Base-by-base conservation (phyloP, 805 yeast species). In the Suhomyces sp. region DNA sequence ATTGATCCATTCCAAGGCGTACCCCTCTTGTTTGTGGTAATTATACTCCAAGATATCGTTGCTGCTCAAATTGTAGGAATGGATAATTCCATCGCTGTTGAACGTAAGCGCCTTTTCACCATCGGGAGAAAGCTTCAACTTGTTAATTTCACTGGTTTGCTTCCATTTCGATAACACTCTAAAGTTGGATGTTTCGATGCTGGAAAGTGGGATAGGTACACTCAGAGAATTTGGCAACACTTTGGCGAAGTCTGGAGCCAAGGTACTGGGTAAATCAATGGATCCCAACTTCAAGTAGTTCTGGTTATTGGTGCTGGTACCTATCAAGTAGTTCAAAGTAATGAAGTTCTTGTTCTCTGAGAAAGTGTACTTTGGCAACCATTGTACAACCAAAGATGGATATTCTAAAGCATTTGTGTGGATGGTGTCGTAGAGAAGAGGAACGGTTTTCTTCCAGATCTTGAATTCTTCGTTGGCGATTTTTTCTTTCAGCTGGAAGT, bases 371-470 rank as follows among this genome's bases (percentile, higher is more conserved):
- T 51, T 74, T 1, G 84, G 83, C 22, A 83, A 63, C 79, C 88
- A 84, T 45, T 81, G 77, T 12, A 83, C 72, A 0, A 88, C 68
- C 40, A 85, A 60, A 11, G 87, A 77, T 1, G 95, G 95, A 76
- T 80, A 80, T 34, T 77, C 73, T 17, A 80, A 63, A 6, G 83
- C 78, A 31, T 74, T 74, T 3, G 93, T 82, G 43, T 83, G 80
- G 29, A 87, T 66, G 42, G 82, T 74, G 47, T 81, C 85, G 58
- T 87, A 87, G 40, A 87, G 65, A 45, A 84, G 66, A 3, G 95
- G 95, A 10, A 84, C 81, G 2, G 91, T 76, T 51, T 86, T 85
- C 56, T 86, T 87, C 96, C 96, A 87, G 39, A 81, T 64, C 46
- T 71, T 71, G 67, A 74, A 83, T 60, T 84, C 93, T 58, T 84